Percentiles rank a stretch among this genome's conserved stretches.
phyloP scores from a whole-genome alignment of 2,329 filamentous ascomycete species.

The Phyllosticta capitalensis region DNA sequence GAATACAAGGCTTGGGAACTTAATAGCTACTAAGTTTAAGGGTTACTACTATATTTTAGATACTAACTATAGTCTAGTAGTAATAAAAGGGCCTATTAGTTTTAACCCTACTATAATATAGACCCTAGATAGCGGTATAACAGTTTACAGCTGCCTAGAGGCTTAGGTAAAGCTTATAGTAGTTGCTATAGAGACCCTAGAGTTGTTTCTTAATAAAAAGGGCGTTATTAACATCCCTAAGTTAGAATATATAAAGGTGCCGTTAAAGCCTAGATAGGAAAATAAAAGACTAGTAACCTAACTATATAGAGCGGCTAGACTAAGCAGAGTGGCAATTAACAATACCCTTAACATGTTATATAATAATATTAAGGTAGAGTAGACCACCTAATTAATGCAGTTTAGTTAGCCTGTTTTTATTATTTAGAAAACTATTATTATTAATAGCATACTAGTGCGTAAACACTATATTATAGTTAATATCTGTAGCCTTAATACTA shows the following conservation, averaged over 20 bases:
- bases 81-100: no score
- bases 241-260: neutral
- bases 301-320: neutral
- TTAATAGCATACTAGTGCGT: neutral
- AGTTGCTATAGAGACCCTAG: neutral
- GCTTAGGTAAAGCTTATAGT: neutral
- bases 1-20: neutral
- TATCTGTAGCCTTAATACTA: neutral
- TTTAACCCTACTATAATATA: neutral
- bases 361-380: neutral
- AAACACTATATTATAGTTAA: neutral
- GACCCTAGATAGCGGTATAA: neutral
- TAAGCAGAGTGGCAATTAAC: neutral
- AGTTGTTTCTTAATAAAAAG: neutral
- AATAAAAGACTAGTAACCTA: neutral
- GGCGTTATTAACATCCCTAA: neutral
- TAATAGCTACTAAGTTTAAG: neutral
- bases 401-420: neutral
- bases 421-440: neutral
- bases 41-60: neutral
- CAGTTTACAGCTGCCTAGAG: neutral
- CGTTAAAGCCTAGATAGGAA: neutral
- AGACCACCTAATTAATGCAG: neutral
- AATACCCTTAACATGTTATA: neutral
- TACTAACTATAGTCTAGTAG: no score